Percentiles rank a stretch among this genome's conserved stretches.
phyloP scores from a whole-genome alignment of 1,284 basidiomycete genomes.

The Porogramme epimiltina region DNA sequence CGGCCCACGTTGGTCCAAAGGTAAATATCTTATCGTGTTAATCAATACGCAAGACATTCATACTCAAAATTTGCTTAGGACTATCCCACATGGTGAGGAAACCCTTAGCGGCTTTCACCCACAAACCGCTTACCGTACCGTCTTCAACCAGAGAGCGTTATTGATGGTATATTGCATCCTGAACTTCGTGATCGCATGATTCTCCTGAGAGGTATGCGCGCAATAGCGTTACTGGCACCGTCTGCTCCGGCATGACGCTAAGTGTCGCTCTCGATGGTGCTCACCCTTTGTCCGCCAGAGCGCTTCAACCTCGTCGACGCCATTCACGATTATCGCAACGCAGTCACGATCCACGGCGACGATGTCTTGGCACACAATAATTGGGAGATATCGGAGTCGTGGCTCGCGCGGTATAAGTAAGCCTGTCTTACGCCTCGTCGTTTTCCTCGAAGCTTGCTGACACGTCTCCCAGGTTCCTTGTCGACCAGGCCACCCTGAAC shows the following conservation, averaged over 20 bases:
- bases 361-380: slow-evolving; percentile 86
- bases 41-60: too few species aligned
- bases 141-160: slow-evolving; percentile 68
- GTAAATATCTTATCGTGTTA: too few species aligned
- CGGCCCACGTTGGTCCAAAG: slow-evolving; percentile 85
- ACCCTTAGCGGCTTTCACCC: not conserved
- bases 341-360: slow-evolving; percentile 80
- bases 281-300: slow-evolving; percentile 42
- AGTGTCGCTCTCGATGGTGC: not conserved
- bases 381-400: slow-evolving; percentile 86
- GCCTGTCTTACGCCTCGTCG: slow-evolving; percentile 31
- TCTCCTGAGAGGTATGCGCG: slow-evolving; percentile 68
- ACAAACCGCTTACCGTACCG: slow-evolving; percentile 5
- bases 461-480: slow-evolving; percentile 57
- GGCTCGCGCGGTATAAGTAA: slow-evolving; percentile 80
- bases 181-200: slow-evolving; percentile 90
- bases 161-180: slow-evolving; percentile 86
- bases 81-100: slow-evolving; percentile 77
- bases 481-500: slow-evolving; percentile 63
- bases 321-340: slow-evolving; percentile 66
- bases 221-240: not conserved
- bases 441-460: not conserved
- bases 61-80: slow-evolving; percentile 48
- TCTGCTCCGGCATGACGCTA: slow-evolving; percentile 9
- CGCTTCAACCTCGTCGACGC: slow-evolving; percentile 80